Percentiles rank a stretch among this genome's conserved stretches.
Evolutionary conservation across 306 rosid species (phyloP).

Genomic region (Hylodesmum podocarpum): DNA sequence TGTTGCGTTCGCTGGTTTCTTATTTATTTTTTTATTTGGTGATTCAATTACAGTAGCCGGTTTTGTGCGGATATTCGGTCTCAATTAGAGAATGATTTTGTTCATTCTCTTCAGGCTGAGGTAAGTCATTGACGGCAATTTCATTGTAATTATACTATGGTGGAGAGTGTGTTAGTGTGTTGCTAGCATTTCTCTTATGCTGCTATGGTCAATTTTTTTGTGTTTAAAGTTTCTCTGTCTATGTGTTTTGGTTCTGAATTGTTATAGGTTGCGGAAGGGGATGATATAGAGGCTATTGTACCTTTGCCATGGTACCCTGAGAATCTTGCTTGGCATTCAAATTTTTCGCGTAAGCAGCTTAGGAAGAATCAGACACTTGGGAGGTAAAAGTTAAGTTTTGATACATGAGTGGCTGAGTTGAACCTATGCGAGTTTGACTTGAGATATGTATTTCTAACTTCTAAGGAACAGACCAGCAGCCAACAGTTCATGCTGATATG

Average conservation of each 20-base stretch:
- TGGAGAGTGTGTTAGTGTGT: too few relatives aligned
- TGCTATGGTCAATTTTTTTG: not conserved
- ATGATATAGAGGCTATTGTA: constrained; percentile 61
- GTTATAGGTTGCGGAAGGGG: constrained; percentile 63
- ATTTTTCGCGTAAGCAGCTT: constrained; percentile 91
- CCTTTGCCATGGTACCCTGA: constrained; percentile 94
- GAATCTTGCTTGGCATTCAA: constrained; percentile 93
- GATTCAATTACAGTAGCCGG: constrained; percentile 79
- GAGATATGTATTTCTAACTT: not conserved
- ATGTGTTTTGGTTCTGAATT: not conserved
- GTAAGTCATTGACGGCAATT: constrained; percentile 29
- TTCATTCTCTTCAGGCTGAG: constrained; percentile 70
- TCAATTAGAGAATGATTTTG: constrained; percentile 80
- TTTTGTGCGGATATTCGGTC: constrained; percentile 62
- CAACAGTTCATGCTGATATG: not conserved
- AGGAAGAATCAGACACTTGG: constrained; percentile 85
- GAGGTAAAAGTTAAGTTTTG: constrained; percentile 58
- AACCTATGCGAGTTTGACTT: not conserved
- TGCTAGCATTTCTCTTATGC: too few relatives aligned
- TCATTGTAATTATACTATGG: not conserved
- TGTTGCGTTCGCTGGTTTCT: not conserved
- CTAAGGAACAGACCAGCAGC: not conserved
- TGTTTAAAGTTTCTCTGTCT: not conserved
- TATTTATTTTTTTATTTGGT: not conserved
- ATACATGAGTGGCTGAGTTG: constrained; percentile 3